Evolutionary conservation across 495 filamentous ascomycete species (phyloP).

Genomic region (Neurospora tetraspora): DNA sequence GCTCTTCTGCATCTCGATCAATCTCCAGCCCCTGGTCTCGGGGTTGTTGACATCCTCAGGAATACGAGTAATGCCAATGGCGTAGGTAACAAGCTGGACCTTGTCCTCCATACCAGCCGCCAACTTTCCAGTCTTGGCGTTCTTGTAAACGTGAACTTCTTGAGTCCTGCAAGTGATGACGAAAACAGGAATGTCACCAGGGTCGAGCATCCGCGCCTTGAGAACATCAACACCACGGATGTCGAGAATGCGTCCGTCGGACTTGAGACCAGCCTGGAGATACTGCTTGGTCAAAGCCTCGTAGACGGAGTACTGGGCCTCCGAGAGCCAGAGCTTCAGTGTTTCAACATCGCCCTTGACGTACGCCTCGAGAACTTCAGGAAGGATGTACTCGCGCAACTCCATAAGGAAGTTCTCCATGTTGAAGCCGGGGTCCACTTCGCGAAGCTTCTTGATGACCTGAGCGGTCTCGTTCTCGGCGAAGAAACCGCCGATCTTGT

Average conservation of each 20-base stretch:
- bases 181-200: constrained; percentile 93
- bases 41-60: constrained; percentile 94
- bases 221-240: constrained; percentile 89
- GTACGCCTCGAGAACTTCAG: constrained; percentile 94
- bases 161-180: constrained; percentile 95
- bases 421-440: constrained; percentile 92
- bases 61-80: constrained; percentile 87
- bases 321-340: constrained; percentile 87
- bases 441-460: constrained; percentile 96
- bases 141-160: constrained; percentile 92
- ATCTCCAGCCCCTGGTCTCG: constrained; percentile 89
- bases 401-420: constrained; percentile 88
- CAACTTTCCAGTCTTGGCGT: constrained; percentile 77
- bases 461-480: constrained; percentile 95
- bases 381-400: constrained; percentile 94
- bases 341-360: constrained; percentile 91
- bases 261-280: constrained; percentile 81
- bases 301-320: constrained; percentile 90
- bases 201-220: constrained; percentile 84
- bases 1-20: constrained; percentile 98
- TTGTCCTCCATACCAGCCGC: constrained; percentile 99
- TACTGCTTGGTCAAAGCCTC: constrained; percentile 91
- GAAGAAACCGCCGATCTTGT: constrained; percentile 89
- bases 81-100: constrained; percentile 95
- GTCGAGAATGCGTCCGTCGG: constrained; percentile 88